Conservation (phyloP, 2,329 filamentous ascomycete genomes). For the Cytospora mali region DNA sequence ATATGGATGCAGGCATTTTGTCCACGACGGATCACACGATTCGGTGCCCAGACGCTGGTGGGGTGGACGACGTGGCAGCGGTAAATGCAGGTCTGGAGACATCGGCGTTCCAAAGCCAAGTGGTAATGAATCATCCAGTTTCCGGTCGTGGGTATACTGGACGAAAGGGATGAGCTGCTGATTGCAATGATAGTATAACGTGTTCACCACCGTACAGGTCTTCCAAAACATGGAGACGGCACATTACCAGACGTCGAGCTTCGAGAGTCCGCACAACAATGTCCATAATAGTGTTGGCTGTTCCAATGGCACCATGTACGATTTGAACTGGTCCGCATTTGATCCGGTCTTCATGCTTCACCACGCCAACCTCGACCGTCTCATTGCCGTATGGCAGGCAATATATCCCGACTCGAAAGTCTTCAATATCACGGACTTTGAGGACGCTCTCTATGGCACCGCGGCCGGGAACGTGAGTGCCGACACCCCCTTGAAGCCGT, state of each 20-base stretch:
- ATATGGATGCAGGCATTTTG: slow-evolving; percentile 33
- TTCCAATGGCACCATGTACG: slow-evolving; percentile 38
- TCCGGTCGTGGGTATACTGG: background rate
- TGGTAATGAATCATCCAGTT: slow-evolving; percentile 40
- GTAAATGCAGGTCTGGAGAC: slow-evolving; percentile 42
- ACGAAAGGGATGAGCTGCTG: slow-evolving; percentile 12
- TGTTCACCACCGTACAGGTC: slow-evolving; percentile 42
- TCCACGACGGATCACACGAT: slow-evolving; percentile 41
- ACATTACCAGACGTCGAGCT: slow-evolving; percentile 41
- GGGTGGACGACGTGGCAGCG: slow-evolving; percentile 42
- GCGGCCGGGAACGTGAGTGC: slow-evolving; percentile 45
- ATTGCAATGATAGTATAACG: slow-evolving; percentile 41
- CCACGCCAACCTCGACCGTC: slow-evolving; percentile 61
- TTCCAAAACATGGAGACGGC: slow-evolving; percentile 47
- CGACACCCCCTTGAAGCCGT: slow-evolving; percentile 53
- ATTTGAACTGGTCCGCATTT: slow-evolving; percentile 46
- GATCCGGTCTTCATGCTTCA: slow-evolving; percentile 55
- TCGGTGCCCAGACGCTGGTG: slow-evolving; percentile 40
- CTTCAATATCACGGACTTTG: slow-evolving; percentile 34
- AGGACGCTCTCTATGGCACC: slow-evolving; percentile 45
- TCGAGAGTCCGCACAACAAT: slow-evolving; percentile 49
- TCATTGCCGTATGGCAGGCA: slow-evolving; percentile 55
- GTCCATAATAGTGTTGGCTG: slow-evolving; percentile 46
- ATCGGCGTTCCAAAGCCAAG: slow-evolving; percentile 43
- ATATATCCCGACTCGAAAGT: slow-evolving; percentile 41